A percentile compares a stretch with the other conserved stretches of the same genome.
Conservation (phyloP, 306 rosid species). For the Phaseolus lunatus region DNA sequence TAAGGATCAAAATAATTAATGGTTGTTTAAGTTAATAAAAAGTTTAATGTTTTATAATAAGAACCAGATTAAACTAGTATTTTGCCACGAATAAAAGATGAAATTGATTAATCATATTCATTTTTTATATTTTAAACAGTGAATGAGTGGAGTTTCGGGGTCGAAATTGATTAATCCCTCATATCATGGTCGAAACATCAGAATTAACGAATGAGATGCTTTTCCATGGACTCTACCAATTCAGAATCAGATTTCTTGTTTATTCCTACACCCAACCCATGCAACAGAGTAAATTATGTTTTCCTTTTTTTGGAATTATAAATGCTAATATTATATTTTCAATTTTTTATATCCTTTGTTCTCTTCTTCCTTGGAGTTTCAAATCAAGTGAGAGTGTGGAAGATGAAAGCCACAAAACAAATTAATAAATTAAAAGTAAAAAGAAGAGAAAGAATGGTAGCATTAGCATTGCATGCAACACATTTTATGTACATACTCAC, state of each 20-base stretch:
- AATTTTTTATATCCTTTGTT: too few species aligned
- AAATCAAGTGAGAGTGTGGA: too few species aligned
- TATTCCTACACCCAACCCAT: conserved; percentile 2
- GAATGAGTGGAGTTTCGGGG: too few species aligned
- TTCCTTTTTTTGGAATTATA: too few species aligned
- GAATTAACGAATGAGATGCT: conserved; percentile 40
- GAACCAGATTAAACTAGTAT: background rate
- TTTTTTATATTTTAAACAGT: background rate
- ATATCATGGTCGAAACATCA: background rate
- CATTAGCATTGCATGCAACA: too few species aligned
- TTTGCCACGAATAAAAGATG: background rate
- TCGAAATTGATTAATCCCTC: too few species aligned
- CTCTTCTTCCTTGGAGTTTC: too few species aligned
- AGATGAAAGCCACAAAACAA: too few species aligned
- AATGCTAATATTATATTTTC: too few species aligned
- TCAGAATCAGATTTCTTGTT: conserved; percentile 22
- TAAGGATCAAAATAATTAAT: background rate
- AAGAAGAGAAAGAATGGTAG: too few species aligned
- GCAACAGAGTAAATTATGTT: background rate
- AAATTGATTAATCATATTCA: background rate
- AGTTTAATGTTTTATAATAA: background rate
- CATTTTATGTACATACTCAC: too few species aligned
- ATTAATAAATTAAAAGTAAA: too few species aligned
- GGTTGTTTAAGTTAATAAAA: background rate
- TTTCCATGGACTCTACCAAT: background rate